A percentile compares a stretch with the other conserved stretches of the same genome.
Conservation (phyloP, 306 rosid species). For the Inga oerstediana region DNA sequence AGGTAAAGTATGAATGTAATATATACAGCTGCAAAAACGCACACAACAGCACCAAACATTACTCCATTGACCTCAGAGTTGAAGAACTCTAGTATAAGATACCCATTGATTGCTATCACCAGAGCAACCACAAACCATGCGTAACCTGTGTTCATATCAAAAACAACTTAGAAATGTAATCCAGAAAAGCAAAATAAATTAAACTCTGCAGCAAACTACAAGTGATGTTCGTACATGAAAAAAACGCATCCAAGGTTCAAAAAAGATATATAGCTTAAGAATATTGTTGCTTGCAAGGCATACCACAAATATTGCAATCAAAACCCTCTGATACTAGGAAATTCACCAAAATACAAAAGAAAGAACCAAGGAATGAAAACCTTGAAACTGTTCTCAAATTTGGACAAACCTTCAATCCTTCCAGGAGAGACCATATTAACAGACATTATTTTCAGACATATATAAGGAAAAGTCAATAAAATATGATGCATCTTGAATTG, state of each 20-base stretch:
- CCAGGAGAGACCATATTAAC: background rate
- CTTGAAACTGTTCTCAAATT: background rate
- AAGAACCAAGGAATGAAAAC: background rate
- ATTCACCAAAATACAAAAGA: background rate
- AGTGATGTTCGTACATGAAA: background rate
- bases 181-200: conserved; percentile 14
- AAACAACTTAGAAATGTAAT: conserved; percentile 13
- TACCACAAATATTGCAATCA: conserved; percentile 21
- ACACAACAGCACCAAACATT: conserved; percentile 36
- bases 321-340: conserved; percentile 13
- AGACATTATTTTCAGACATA: too few relatives aligned
- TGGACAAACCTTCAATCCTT: background rate
- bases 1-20: conserved; percentile 77
- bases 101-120: conserved; percentile 89
- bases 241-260: conserved; percentile 2
- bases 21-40: conserved; percentile 59
- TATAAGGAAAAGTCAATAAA: background rate
- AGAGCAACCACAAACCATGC: conserved; percentile 94
- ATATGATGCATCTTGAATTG: background rate
- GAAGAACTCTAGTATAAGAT: conserved; percentile 83
- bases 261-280: conserved; percentile 15
- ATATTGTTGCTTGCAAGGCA: conserved; percentile 13
- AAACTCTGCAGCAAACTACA: too few relatives aligned
- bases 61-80: conserved; percentile 69
- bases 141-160: conserved; percentile 46